Conservation (phyloP, 257 asterid species). For the Fraxinus pennsylvanica region DNA sequence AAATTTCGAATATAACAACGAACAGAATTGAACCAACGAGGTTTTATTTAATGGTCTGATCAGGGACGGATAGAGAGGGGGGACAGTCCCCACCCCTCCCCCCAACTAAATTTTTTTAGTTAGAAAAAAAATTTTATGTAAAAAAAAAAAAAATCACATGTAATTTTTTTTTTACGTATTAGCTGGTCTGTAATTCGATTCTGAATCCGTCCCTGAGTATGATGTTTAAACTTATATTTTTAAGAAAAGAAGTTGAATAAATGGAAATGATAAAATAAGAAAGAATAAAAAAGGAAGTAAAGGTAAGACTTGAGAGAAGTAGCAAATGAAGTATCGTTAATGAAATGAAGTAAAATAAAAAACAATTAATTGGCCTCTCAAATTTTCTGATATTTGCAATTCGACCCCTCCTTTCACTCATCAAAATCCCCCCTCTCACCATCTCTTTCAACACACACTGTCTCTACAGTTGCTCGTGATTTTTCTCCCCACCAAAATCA, state of each 20-base stretch:
- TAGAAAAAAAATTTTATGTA: too few relatives aligned
- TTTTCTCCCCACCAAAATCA: not conserved
- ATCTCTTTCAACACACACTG: conserved; percentile 43
- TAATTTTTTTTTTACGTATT: too few relatives aligned
- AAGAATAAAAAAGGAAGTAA: not conserved
- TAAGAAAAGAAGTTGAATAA: too few relatives aligned
- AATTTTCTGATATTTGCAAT: conserved; percentile 30
- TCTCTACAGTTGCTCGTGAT: not conserved
- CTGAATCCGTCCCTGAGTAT: too few relatives aligned
- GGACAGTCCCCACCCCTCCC: too few relatives aligned
- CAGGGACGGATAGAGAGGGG: too few relatives aligned
- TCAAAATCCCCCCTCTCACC: conserved; percentile 67
- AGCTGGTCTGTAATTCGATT: too few relatives aligned
- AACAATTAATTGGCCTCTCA: conserved; percentile 1
- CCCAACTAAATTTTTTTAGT: too few relatives aligned
- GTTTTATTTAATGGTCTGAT: not conserved
- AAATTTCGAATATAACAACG: too few relatives aligned
- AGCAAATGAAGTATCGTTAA: conserved; percentile 39
- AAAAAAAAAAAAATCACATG: too few relatives aligned
- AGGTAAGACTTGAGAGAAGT: not conserved
- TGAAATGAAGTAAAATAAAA: not conserved
- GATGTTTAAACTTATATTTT: too few relatives aligned
- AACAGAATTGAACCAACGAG: not conserved
- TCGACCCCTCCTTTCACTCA: conserved; percentile 52
- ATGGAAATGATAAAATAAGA: too few relatives aligned